These are phyloP conservation scores for Saccharomyces pastorianus DNA, from an alignment of 1,139 yeast species.

Conservation along the genomic window DNA sequence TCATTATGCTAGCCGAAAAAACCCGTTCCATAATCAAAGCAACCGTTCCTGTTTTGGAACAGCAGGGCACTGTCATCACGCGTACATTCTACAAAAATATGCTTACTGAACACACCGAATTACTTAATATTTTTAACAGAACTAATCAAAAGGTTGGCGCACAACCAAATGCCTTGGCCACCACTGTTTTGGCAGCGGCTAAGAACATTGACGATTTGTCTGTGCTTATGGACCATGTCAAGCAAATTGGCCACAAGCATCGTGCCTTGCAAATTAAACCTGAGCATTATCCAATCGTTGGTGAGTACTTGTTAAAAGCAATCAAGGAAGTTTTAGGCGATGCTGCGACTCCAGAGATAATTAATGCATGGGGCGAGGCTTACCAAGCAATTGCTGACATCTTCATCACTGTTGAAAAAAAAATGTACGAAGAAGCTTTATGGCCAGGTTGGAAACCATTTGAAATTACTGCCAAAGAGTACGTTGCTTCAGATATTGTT, in stretches of 20 bases:
- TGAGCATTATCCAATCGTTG: slow-evolving; percentile 61
- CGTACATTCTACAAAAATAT: slow-evolving; percentile 47
- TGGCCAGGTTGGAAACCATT: slow-evolving; percentile 56
- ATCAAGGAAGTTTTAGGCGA: slow-evolving; percentile 49
- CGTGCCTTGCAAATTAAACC: slow-evolving; percentile 55
- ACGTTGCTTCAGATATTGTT: slow-evolving; percentile 41
- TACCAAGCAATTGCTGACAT: slow-evolving; percentile 56
- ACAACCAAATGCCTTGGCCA: slow-evolving; percentile 62
- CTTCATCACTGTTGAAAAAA: slow-evolving; percentile 49
- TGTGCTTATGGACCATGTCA: slow-evolving; percentile 47
- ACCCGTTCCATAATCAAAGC: slow-evolving; percentile 39
- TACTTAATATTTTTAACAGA: slow-evolving; percentile 52
- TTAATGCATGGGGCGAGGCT: slow-evolving; percentile 61
- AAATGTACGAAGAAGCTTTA: slow-evolving; percentile 38
- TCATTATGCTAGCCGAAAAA: slow-evolving; percentile 23
- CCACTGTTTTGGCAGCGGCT: slow-evolving; percentile 55
- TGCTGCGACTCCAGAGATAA: slow-evolving; percentile 48
- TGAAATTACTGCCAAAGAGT: slow-evolving; percentile 36
- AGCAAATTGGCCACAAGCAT: slow-evolving; percentile 57
- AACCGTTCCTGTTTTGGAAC: slow-evolving; percentile 52
- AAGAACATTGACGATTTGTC: slow-evolving; percentile 53
- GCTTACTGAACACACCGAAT: slow-evolving; percentile 46
- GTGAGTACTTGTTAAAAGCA: slow-evolving; percentile 45
- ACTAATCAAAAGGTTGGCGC: slow-evolving; percentile 47
- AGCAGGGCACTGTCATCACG: slow-evolving; percentile 49